A percentile compares a stretch with the other conserved stretches of the same genome.
Evolutionary conservation across 306 rosid genomes (phyloP).

Genomic region (Cucurbita maxima): DNA sequence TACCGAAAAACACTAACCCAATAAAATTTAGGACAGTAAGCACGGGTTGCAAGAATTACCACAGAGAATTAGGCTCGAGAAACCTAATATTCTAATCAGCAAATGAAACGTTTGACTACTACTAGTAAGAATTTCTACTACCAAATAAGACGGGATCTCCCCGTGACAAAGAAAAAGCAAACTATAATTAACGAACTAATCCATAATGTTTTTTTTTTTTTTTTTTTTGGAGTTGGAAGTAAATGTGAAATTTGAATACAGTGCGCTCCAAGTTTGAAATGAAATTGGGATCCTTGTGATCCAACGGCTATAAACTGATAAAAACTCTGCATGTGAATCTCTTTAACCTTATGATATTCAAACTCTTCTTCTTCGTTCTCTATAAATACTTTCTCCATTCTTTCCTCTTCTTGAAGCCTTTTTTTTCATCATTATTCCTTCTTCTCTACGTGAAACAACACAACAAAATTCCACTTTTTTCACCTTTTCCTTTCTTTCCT

Average conservation of each 20-base stretch:
- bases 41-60: too few species aligned
- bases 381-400: conserved; percentile 41
- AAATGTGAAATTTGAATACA: conserved; percentile 41
- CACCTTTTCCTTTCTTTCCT: conserved; percentile 10
- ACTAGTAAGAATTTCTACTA: too few species aligned
- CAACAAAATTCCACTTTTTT: conserved; percentile 30
- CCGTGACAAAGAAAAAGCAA: too few species aligned
- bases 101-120: too few species aligned
- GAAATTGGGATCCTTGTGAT: conserved; percentile 64
- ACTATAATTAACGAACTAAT: background rate
- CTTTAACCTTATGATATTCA: conserved; percentile 21
- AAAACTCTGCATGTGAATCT: conserved; percentile 52
- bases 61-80: too few species aligned
- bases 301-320: conserved; percentile 67
- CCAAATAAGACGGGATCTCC: too few species aligned
- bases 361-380: conserved; percentile 5
- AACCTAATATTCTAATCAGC: too few species aligned
- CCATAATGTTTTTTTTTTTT: background rate
- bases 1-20: background rate
- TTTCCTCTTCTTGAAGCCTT: conserved; percentile 16
- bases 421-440: conserved; percentile 57
- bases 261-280: conserved; percentile 98
- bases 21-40: background rate
- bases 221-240: background rate
- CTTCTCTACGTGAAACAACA: conserved; percentile 52